Percentiles rank a stretch among this genome's conserved stretches.
Evolutionary conservation across 2,329 filamentous ascomycete species (phyloP).

Genomic region (Talaromyces sp.): DNA sequence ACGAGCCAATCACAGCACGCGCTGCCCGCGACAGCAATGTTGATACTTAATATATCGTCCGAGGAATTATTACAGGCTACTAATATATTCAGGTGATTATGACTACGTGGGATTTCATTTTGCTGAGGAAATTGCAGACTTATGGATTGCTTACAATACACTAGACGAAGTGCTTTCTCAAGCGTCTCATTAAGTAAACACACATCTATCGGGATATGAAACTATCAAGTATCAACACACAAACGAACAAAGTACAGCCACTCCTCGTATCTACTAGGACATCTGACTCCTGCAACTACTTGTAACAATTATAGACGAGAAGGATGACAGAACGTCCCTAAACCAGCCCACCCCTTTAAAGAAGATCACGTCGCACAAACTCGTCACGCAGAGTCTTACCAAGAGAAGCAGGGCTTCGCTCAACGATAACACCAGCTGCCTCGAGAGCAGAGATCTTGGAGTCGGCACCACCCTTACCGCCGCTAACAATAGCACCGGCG

Average conservation of each 20-base stretch:
- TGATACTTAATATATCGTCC: neutral
- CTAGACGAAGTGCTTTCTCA: neutral
- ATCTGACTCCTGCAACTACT: constrained; percentile 15
- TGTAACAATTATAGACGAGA: constrained; percentile 22
- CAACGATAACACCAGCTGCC: constrained; percentile 89
- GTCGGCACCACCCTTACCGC: constrained; percentile 96
- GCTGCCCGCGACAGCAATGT: constrained; percentile 15
- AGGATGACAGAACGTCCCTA: neutral
- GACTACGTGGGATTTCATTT: neutral
- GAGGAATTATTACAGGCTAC: neutral
- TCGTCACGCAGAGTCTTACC: constrained; percentile 93
- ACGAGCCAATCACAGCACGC: constrained; percentile 16
- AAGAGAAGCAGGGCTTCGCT: constrained; percentile 86
- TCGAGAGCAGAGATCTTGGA: constrained; percentile 97
- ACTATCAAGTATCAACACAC: constrained; percentile 20
- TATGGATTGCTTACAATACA: neutral
- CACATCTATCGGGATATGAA: constrained; percentile 19
- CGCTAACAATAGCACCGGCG: constrained; percentile 95
- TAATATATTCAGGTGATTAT: neutral
- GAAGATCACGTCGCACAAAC: constrained; percentile 92
- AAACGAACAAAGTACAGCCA: constrained; percentile 17
- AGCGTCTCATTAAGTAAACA: constrained; percentile 11
- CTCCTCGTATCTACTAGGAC: constrained; percentile 24
- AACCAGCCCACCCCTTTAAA: constrained; percentile 57
- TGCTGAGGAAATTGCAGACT: neutral